Evolutionary conservation across 1,284 basidiomycete genomes (phyloP).

Genomic region (Ceratobasidium sp.): DNA sequence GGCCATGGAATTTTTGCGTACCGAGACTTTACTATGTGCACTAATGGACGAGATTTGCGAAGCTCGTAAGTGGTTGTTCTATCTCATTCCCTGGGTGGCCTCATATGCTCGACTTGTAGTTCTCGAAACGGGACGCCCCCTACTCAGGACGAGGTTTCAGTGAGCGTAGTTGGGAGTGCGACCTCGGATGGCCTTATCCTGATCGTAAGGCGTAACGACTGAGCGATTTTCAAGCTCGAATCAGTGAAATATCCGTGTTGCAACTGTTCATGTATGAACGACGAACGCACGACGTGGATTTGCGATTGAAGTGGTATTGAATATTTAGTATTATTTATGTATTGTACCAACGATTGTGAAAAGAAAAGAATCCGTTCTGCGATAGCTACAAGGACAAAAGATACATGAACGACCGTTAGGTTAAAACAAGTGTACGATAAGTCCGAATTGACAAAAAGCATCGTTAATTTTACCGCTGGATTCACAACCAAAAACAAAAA

Average conservation of each 20-base stretch:
- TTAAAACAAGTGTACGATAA: constrained; percentile 8
- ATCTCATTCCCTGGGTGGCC: neutral
- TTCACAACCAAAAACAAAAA: constrained; percentile 4
- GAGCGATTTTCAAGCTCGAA: neutral
- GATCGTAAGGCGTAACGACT: constrained; percentile 15
- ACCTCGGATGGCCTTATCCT: constrained; percentile 32
- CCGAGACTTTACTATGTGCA: constrained; percentile 21
- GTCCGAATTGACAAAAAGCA: constrained; percentile 7
- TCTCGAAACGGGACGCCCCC: neutral
- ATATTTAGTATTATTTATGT: constrained; percentile 36
- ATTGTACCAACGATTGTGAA: neutral
- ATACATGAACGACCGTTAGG: constrained; percentile 17
- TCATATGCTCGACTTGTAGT: neutral
- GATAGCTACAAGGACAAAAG: constrained; percentile 7
- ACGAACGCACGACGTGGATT: neutral
- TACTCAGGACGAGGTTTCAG: constrained; percentile 14
- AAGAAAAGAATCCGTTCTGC: neutral
- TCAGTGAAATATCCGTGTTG: neutral
- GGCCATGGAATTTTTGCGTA: constrained; percentile 16
- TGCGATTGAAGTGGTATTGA: neutral
- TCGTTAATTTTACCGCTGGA: constrained; percentile 5
- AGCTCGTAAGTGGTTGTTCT: neutral
- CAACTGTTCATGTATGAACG: constrained; percentile 24
- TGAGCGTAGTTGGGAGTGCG: constrained; percentile 29
- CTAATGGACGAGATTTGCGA: neutral